These are phyloP conservation scores for Myochromella boudieri DNA, from an alignment of 768 basidiomycete species.

Conservation along the genomic window DNA sequence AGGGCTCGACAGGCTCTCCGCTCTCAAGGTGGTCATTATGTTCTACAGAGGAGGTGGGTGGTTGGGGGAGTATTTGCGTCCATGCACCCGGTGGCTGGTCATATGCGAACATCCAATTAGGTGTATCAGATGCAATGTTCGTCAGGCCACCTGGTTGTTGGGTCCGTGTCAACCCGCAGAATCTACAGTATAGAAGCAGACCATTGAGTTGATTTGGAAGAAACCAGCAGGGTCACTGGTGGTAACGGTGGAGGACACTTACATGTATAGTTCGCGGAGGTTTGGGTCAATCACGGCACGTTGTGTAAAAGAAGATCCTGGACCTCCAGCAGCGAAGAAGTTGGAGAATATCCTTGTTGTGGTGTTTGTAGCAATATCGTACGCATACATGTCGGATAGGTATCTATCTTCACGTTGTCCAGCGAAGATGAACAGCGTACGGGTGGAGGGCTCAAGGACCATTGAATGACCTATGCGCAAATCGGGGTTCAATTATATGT, in stretches of 20 bases:
- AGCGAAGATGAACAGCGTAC: constrained; percentile 69
- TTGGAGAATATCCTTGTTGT: constrained; percentile 64
- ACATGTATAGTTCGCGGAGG: constrained; percentile 75
- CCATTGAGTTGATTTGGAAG: neutral
- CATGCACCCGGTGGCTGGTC: constrained; percentile 59
- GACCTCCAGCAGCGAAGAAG: constrained; percentile 60
- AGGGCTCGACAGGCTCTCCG: constrained; percentile 35
- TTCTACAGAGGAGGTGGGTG: constrained; percentile 6
- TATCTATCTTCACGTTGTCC: constrained; percentile 69
- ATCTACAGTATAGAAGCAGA: constrained; percentile 33
- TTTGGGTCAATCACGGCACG: constrained; percentile 66
- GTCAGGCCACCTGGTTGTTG: constrained; percentile 38
- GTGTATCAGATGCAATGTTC: constrained; percentile 44
- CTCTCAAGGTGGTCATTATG: neutral
- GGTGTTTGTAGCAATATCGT: constrained; percentile 57
- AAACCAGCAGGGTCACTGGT: neutral
- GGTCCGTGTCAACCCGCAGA: constrained; percentile 58
- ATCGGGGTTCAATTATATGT: neutral
- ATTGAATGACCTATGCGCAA: constrained; percentile 76
- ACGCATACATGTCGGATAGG: constrained; percentile 76
- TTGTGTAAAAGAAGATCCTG: constrained; percentile 73
- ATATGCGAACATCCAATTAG: constrained; percentile 73
- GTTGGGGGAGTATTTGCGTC: constrained; percentile 53
- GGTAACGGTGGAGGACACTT: constrained; percentile 25
- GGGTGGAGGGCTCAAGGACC: constrained; percentile 63